Evolutionary conservation across 2,329 filamentous ascomycete genomes (phyloP).

Genomic region (Tolypocladium ovalisporum): DNA sequence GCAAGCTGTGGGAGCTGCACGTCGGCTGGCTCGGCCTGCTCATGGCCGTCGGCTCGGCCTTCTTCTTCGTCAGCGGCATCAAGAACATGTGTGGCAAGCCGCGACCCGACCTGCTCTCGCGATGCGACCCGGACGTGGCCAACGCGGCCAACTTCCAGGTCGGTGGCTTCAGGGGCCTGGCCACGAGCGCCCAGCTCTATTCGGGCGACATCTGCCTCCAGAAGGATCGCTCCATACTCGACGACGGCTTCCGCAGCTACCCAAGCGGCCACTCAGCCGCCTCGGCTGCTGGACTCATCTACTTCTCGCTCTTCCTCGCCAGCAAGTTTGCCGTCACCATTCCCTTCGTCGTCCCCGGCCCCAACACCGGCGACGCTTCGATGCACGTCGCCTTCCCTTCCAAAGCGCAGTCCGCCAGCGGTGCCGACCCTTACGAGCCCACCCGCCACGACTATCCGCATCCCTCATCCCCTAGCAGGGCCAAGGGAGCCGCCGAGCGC

Average conservation of each 20-base stretch:
- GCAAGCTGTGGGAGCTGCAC: conserved; percentile 87
- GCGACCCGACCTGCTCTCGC: conserved; percentile 70
- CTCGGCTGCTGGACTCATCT: conserved; percentile 69
- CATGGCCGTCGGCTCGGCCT: conserved; percentile 59
- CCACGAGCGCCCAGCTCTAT: conserved; percentile 56
- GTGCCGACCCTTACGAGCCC: conserved; percentile 23
- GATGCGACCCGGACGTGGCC: conserved; percentile 65
- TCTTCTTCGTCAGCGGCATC: conserved; percentile 74
- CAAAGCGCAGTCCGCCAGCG: conserved; percentile 40
- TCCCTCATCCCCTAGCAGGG: conserved; percentile 12
- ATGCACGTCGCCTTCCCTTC: conserved; percentile 64
- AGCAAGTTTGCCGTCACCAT: conserved; percentile 69
- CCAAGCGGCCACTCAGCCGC: conserved; percentile 46
- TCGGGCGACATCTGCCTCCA: conserved; percentile 66
- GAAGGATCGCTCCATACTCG: conserved; percentile 45
- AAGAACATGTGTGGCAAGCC: conserved; percentile 65
- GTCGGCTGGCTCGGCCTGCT: conserved; percentile 74
- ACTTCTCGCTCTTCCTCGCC: conserved; percentile 78
- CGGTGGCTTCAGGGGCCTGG: conserved; percentile 44
- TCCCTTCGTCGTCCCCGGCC: conserved; percentile 50
- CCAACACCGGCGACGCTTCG: conserved; percentile 28
- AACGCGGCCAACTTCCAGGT: conserved; percentile 51
- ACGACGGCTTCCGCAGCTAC: conserved; percentile 80
- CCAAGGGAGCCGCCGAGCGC: conserved; percentile 12
- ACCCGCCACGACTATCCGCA: conserved; percentile 9